Base-by-base conservation (phyloP, 768 basidiomycete species). In the Strobilomyces dryophilus region DNA sequence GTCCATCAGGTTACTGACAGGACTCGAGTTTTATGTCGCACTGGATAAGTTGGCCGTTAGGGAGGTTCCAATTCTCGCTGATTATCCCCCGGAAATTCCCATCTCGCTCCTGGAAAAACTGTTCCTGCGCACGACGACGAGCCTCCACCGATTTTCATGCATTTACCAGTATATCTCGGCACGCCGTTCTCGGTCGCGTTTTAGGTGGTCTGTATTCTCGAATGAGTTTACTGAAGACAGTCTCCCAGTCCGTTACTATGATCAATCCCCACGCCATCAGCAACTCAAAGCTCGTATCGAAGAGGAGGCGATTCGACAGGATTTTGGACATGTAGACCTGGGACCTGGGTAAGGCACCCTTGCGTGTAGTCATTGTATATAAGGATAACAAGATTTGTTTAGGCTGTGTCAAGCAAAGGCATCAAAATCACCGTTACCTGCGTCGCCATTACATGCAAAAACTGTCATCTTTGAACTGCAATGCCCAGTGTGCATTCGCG, bases 1-100 rank as follows among this genome's bases (percentile, higher is more conserved):
- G 2, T 77, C 77, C 0, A 52, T 73, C 5, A 73, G 77, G 67
- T 49, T 79, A 29, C 60, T 81, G 44, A 65, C 64, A 0, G 18
- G 37, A 6, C 32, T 65, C 0, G 73, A 49, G 14, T 37, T 49
- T 18, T 49, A 14, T 15, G 29, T 49, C 6, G 47, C 47, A 4
- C 27, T 49, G 8, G 47, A 47, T 20, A 47, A 37, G n/a, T 20
- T 40, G 14, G 27, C 9, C 7, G 48, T 40, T 7, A 32, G n/a
- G 15, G 20, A 41, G 20, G 11, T 41, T 21, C 20, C 40, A 8
- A 21, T 21, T 9, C 40, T 41, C 9, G 21, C 21, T 21, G 40
- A 41, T 20, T 41, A 41, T 41, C 20, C 40, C 20, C 20, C 40
- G 10, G 40, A 41, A 21, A 21, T 49, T 21, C 12, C 48, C 4